These are phyloP conservation scores for Salinomyces thailandicus DNA, from an alignment of 2,329 filamentous ascomycete species.

Conservation along the genomic window DNA sequence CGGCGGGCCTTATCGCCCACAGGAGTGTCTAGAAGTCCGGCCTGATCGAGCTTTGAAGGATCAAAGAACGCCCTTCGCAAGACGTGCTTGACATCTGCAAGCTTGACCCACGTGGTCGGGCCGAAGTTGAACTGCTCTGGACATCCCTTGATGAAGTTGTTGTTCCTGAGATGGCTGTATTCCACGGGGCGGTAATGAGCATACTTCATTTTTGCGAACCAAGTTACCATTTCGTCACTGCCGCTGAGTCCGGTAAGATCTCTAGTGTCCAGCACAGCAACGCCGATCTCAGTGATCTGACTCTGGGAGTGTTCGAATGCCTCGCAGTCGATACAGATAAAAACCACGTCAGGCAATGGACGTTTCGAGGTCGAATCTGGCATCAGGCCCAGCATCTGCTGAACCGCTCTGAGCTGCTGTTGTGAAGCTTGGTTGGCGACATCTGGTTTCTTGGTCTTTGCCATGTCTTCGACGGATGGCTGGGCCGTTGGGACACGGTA, in stretches of 20 bases:
- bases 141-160: constrained; percentile 17
- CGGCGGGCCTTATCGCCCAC: constrained; percentile 7
- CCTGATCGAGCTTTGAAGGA: constrained; percentile 7
- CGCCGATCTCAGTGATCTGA: constrained; percentile 22
- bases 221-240: constrained; percentile 2
- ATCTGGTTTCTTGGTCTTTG: too few species aligned
- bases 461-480: too few species aligned
- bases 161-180: constrained; percentile 16
- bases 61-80: constrained; percentile 8
- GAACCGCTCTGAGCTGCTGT: background rate
- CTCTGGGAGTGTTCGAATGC: constrained; percentile 16
- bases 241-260: constrained; percentile 6
- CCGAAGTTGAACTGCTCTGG: constrained; percentile 21
- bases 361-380: background rate
- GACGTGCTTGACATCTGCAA: constrained; percentile 5
- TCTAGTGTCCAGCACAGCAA: constrained; percentile 18
- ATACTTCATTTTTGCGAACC: constrained; percentile 14
- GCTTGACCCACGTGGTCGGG: constrained; percentile 10
- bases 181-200: constrained; percentile 18
- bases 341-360: constrained; percentile 11
- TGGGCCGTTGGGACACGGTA: too few species aligned
- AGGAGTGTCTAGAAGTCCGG: constrained; percentile 1
- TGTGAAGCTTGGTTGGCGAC: constrained; percentile 1
- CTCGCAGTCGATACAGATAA: constrained; percentile 22
- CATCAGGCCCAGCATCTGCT: constrained; percentile 7